Conservation (phyloP, 257 asterid genomes). For the Salvia rosmarinus region DNA sequence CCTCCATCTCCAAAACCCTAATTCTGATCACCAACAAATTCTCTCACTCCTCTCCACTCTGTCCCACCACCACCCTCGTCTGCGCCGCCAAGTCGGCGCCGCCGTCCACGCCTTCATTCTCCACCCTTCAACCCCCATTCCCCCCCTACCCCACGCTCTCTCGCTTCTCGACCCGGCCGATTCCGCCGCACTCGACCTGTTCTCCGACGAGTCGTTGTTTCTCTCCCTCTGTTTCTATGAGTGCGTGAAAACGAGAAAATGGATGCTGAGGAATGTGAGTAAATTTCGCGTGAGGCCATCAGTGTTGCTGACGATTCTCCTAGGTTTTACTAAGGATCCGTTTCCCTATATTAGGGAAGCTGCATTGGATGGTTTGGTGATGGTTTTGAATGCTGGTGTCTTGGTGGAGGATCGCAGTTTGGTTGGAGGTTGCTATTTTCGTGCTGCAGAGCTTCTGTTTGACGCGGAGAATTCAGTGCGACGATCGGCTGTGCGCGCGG, state of each 20-base stretch:
- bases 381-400: slow-evolving; percentile 40
- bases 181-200: slow-evolving; percentile 28
- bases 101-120: slow-evolving; percentile 44
- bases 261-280: slow-evolving; percentile 62
- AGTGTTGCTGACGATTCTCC: slow-evolving; percentile 66
- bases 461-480: slow-evolving; percentile 74
- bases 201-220: slow-evolving; percentile 57
- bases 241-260: slow-evolving; percentile 52
- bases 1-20: slow-evolving; percentile 46
- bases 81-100: slow-evolving; percentile 43
- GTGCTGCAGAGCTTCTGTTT: slow-evolving; percentile 76
- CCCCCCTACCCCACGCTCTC: slow-evolving; percentile 57
- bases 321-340: slow-evolving; percentile 90
- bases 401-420: slow-evolving; percentile 62
- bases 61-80: slow-evolving; percentile 48
- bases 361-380: slow-evolving; percentile 71
- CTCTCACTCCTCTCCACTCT: slow-evolving; percentile 61
- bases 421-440: slow-evolving; percentile 67
- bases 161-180: slow-evolving; percentile 48
- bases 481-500: slow-evolving; percentile 76
- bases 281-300: slow-evolving; percentile 66
- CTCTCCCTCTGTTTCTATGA: slow-evolving; percentile 61
- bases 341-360: slow-evolving; percentile 68
- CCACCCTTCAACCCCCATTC: slow-evolving; percentile 46
- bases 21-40: slow-evolving; percentile 38